Percentiles rank a stretch among this genome's conserved stretches.
These are phyloP conservation scores for Talaromyces sp. DNA, from an alignment of 2,329 filamentous ascomycete genomes.

Conservation along the genomic window DNA sequence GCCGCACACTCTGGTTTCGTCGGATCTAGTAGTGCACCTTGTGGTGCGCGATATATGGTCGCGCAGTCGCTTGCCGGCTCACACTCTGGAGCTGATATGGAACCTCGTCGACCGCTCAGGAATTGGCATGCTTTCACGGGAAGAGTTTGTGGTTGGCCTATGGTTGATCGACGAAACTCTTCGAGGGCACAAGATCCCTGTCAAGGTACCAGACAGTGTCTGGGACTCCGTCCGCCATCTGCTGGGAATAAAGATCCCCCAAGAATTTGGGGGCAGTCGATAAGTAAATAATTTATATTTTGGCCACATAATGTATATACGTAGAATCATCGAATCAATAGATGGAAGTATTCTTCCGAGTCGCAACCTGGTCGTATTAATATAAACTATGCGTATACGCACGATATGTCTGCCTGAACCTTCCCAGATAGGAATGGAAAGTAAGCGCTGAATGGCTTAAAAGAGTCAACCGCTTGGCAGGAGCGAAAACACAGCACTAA, in stretches of 20 bases:
- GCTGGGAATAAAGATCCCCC: slow-evolving; percentile 37
- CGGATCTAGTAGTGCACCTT: slow-evolving; percentile 46
- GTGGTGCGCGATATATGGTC: slow-evolving; percentile 52
- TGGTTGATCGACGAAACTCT: slow-evolving; percentile 52
- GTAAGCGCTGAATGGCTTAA: neutral
- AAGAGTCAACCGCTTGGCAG: neutral
- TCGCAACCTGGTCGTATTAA: neutral
- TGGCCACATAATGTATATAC: neutral
- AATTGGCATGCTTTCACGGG: slow-evolving; percentile 40
- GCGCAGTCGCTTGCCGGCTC: slow-evolving; percentile 44
- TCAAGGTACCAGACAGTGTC: slow-evolving; percentile 46
- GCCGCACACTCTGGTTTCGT: slow-evolving; percentile 27
- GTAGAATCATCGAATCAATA: neutral
- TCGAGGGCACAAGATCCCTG: slow-evolving; percentile 48
- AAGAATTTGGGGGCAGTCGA: slow-evolving; percentile 5
- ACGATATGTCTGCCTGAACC: neutral
- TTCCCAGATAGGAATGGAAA: neutral
- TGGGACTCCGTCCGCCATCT: slow-evolving; percentile 48
- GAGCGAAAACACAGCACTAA: neutral
- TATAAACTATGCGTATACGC: neutral
- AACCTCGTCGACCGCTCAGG: slow-evolving; percentile 44
- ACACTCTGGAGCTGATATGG: slow-evolving; percentile 47
- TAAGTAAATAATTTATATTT: neutral
- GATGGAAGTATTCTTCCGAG: neutral
- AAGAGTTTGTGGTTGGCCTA: slow-evolving; percentile 52